Conservation (phyloP, 345 rosid genomes). For the Citrus trifoliata region DNA sequence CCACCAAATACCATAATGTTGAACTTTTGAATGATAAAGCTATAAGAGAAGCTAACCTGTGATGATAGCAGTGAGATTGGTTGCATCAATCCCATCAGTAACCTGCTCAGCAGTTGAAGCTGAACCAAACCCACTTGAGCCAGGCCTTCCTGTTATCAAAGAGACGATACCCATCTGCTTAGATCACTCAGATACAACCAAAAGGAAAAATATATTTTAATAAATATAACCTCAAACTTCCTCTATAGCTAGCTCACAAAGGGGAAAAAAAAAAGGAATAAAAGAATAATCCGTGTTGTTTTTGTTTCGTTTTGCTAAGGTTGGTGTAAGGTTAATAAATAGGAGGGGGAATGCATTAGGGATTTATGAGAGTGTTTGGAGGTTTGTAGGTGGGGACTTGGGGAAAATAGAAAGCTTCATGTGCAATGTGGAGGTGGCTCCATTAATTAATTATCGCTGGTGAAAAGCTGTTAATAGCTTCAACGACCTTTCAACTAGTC, state of each 20-base stretch:
- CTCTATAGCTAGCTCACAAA: background rate
- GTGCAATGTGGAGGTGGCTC: background rate
- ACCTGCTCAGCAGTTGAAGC: slow-evolving; percentile 83
- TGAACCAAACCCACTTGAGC: slow-evolving; percentile 90
- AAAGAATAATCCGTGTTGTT: no score
- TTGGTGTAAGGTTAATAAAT: background rate
- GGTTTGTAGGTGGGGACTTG: slow-evolving; percentile 3
- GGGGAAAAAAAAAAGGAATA: background rate
- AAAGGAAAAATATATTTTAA: no score
- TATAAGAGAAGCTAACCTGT: slow-evolving; percentile 46
- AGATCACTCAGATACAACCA: background rate
- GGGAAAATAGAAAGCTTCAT: background rate
- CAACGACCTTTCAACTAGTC: slow-evolving; percentile 15
- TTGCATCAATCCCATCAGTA: slow-evolving; percentile 62
- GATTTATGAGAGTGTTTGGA: background rate
- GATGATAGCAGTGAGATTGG: slow-evolving; percentile 61
- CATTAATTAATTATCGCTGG: background rate
- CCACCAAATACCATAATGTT: background rate
- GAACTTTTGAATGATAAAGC: background rate
- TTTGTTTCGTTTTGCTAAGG: background rate
- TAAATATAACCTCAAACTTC: background rate
- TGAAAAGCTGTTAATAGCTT: slow-evolving; percentile 19
- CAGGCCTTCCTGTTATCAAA: slow-evolving; percentile 61
- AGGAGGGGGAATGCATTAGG: background rate
- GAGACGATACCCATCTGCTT: slow-evolving; percentile 43